Base-by-base conservation (phyloP, 2,329 filamentous ascomycete species). In the Coniochaeta sp. region DNA sequence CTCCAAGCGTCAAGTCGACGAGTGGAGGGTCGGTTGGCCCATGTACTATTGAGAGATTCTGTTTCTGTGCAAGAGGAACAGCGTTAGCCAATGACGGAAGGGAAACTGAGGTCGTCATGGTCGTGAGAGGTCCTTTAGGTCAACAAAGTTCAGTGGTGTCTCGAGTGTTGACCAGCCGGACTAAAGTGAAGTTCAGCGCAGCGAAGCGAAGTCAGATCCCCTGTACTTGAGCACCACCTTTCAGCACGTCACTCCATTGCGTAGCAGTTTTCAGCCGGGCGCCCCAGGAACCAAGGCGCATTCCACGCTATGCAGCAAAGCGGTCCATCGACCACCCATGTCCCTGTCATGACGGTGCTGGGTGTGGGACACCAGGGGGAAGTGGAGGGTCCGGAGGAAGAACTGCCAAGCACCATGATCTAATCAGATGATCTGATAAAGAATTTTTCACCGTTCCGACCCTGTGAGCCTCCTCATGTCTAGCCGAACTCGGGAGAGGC, bases 21-120 rank as follows among this genome's bases (percentile, higher is more conserved):
- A 91, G 76, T 1, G 83, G 82, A 53, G 86, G 84, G 57, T 88
- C 78, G 40, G 81, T 76, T 2, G 84, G 82, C 1, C 87, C 87
- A 50, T 86, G 75, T 27, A 91, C 77, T 18, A 90, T 67, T 0
- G 87, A 81, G 14, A 76, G 68, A 48, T 64, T 71, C 56, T 75
- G 60, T 4, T 12, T 48, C 9, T 48, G 10, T 5, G 24, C 14
- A 10, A 18, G 26, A 18, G 45, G 24, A 30, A 48, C 16, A 16
- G n/a, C 26, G n/a, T 48, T 14, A 2, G 13, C 18, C 38, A 42
- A 24, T 2, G 20, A n/a, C 18, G 18, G 38, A 13, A 26, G 5
- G 4, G 38, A n/a, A 24, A 12, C 10, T 26, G 38, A 42, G 18
- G 20, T n/a, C n/a, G 38, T 14, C 38, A 42, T 42, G 20, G 7